A percentile compares a stretch with the other conserved stretches of the same genome.
Conservation (phyloP, 495 filamentous ascomycete species). For the Lasiosphaeria miniovina region DNA sequence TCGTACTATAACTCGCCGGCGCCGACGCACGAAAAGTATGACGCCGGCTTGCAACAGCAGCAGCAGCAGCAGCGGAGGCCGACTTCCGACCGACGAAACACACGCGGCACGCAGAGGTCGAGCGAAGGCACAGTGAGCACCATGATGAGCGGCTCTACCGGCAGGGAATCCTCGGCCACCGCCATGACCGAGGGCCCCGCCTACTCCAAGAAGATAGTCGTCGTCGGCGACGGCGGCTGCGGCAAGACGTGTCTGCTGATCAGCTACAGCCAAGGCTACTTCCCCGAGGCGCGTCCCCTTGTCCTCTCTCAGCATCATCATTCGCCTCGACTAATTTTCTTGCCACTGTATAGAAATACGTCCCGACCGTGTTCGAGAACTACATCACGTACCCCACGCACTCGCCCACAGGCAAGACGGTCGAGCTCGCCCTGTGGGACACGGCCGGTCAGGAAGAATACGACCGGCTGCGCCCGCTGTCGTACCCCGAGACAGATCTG, state of each 20-base stretch:
- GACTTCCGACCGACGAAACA: conserved; percentile 35
- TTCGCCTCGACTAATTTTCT: conserved; percentile 9
- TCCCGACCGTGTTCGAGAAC: conserved; percentile 98
- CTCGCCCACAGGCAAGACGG: conserved; percentile 79
- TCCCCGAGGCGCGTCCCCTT: conserved; percentile 83
- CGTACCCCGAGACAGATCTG: conserved; percentile 96
- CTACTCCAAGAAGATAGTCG: conserved; percentile 98
- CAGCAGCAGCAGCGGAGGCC: conserved; percentile 27
- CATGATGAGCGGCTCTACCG: conserved; percentile 58
- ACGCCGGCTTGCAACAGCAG: conserved; percentile 29
- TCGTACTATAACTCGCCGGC: conserved; percentile 39
- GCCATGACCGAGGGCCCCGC: conserved; percentile 84
- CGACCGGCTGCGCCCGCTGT: conserved; percentile 89
- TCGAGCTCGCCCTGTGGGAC: conserved; percentile 97
- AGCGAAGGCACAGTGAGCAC: conserved; percentile 82
- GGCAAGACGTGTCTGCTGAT: conserved; percentile 98
- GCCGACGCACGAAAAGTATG: conserved; percentile 39
- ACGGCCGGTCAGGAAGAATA: conserved; percentile 99
- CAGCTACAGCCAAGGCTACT: conserved; percentile 96
- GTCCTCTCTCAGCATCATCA: background rate
- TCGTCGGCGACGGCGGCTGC: conserved; percentile 96
- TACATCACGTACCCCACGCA: conserved; percentile 97
- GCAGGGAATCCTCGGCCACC: conserved; percentile 71
- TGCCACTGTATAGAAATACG: conserved; percentile 76
- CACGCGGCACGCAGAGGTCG: conserved; percentile 42